Evolutionary conservation across 2,329 filamentous ascomycete species (phyloP), one percentile per base, ranked within the genome.

Genomic region (Tolypocladium nubicola): DNA sequence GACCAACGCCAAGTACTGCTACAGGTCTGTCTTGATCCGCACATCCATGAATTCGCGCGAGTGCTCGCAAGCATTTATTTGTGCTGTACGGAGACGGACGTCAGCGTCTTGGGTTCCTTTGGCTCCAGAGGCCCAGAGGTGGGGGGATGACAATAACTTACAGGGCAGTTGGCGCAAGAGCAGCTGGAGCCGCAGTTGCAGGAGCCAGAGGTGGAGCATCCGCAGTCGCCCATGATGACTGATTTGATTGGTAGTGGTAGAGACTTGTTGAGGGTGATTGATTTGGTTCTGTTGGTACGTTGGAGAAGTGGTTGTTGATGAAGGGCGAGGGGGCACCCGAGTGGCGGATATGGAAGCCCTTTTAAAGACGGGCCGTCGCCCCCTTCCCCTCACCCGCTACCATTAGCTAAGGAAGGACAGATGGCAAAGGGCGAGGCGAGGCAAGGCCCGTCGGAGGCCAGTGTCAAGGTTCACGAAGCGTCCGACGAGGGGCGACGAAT

Each of bases 111-210:
- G 13, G 4, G 1, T n/a, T 4, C 9, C 38, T 19, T 23, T 9
- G 21, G 33, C 9, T 13, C 26, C 9, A 1, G 23, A 7, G 21
- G 30, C 7, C 26, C 9, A 1, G 23, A 7, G 21, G 30, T 30
- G 52, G 35, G 3, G 37, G 21, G 16, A 52, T 21, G 47, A 30
- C 23, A 38, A 41, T 26, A 47, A 69, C 73, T 65, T 71, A 76
- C 75, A 63, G 74, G 73, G 72, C 75, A 76, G 65, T 67, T 67
- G 52, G 66, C 61, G 62, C 75, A 76, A 61, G 73, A 70, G 73
- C 75, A 76, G 68, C 61, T 47, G 37, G 67, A 65, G 64, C 74
- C 74, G 67, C 75, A 76, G 65, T 66, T 64, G 66, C 75, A 76
- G 56, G 70, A 64, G 63, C 74, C 74, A 60, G 72, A 70, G 55